Evolutionary conservation across 108 stramenopile genomes (phyloP), one percentile per base, ranked within the genome.

Genomic region (Aurantiochytrium sp.): DNA sequence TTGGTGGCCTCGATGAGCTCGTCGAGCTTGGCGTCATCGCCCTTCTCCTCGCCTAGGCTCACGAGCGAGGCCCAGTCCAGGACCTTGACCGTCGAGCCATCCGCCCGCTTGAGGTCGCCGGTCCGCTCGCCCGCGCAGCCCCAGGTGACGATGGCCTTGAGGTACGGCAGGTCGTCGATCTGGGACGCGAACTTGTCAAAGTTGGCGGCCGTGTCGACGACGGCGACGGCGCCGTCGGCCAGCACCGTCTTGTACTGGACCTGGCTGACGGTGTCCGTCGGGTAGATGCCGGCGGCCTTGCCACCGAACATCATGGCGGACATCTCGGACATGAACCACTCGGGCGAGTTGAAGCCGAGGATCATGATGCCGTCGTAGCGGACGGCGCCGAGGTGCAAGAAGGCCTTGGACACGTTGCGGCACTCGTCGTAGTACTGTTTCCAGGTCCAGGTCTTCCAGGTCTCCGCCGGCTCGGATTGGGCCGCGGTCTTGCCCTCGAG

Each of bases 131-230:
- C n/a, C 22, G 87, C 86, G 54, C 73, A 89, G n/a, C 90, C 91
- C 68, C 93, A 95, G 34, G 94, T 85, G 4, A 95, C 93, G 22
- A 94, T 42, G 22, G 94, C 94, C 93, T 94, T 95, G 45, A 95
- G 87, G 32, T 86, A n/a, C 45, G 87, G 87, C 6, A 95, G 81
- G 34, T 88, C 41, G 36, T 37, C 55, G 22, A 90, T 89, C 41
- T 93, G 69, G 21, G 55, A 8, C 31, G 90, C 37, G 85, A 93
- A 94, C 91, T 95, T 95, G 69, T 90, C 86, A 17, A 95, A 94
- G 87, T 95, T 93, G 36, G 41, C 53, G 21, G 54, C 34, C 55
- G 89, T 91, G 39, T 95, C 95, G 55, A 93, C 88, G 27, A 94
- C 32, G 3, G 55, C 54, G 4, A 24, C 68, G 34, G 87, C 22